Base-by-base conservation (phyloP, 164 flowering plant species). In the Magnolia sinica region DNA sequence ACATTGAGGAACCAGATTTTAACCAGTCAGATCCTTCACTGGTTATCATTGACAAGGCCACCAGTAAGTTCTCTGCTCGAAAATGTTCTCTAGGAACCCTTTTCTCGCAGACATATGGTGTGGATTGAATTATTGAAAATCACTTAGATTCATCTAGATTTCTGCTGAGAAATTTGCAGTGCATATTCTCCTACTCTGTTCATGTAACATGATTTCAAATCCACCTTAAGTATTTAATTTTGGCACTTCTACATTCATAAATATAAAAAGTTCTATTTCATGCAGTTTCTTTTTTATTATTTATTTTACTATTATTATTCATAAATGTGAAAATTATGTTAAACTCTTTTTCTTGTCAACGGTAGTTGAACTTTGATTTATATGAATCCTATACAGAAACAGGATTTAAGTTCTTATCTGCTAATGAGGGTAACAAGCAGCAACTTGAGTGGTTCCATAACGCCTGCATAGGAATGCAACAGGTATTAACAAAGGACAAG, bases 401-500 rank as follows among this genome's bases (percentile, higher is more conserved):
- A 27, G 87, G 87, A 9, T 73, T 85, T 24, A 96, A 89, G 84
- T 90, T 96, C 78, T 91, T 89, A 72, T 83, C 99, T 52, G 88
- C 76, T 18, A 83, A 79, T 75, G 95, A 90, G 72, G 87, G 81
- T 79, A 96, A 91, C 83, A 88, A 82, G 79, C 90, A 88, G 68
- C 96, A 94, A 77, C 87, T 96, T 79, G 88, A 84, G 79, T 77
- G 85, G 85, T 90, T 96, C 71, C 87, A 86, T 74, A 81, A 87
- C 85, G 95, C 98, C 37, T 91, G 98, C 86, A 92, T 87, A 84
- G 99, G 99, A 86, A 89, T 91, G 84, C 82, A 87, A 11, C 93
- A 86, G 97, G 98, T 96, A 88, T 22, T 27, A 63, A 29, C 10
- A 37, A 37, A 37, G 45, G 4, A 37, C 45, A 37, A 37, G 45